Base-by-base conservation (phyloP, 1,284 basidiomycete species). In the Leucoagaricus sp. region DNA sequence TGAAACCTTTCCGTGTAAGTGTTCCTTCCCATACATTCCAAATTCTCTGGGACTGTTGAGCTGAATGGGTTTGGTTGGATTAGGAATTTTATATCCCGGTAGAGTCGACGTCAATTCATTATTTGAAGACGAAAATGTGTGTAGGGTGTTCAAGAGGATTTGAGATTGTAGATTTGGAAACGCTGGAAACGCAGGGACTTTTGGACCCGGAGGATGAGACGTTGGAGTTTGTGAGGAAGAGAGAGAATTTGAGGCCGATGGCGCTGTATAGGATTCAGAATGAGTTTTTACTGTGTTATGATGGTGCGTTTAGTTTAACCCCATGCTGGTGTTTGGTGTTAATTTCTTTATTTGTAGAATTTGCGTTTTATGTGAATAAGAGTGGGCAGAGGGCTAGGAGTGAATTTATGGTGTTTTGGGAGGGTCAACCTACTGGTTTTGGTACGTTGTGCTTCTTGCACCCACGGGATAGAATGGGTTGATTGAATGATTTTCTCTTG, bases 31-130 rank as follows among this genome's bases (percentile, higher is more conserved):
- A n/a, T n/a, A n/a, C n/a, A n/a, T n/a, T n/a, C n/a, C n/a, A n/a
- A n/a, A n/a, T n/a, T n/a, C n/a, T n/a, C n/a, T n/a, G n/a, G n/a
- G n/a, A 31, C 59, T 58, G 46, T 54, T 26, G 25, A 8, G 13
- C 21, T 34, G 36, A 15, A 4, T 10, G 53, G 34, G n/a, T 40
- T 64, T n/a, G n/a, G n/a, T n/a, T n/a, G n/a, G n/a, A n/a, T n/a
- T n/a, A 94, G 92, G 94, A 99, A 73, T 99, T 99, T 74, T 99
- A 99, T 72, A 98, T 99, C 58, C 96, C 97, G 0, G 94, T 97
- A 15, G 96, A 98, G 73, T 96, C 94, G 49, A 94, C 87, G 61
- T 98, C 95, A 7, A 93, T 99, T 49, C 95, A 98, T 75, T 98
- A 98, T 77, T 82, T 99, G 65, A 98, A 97, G 80, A 98, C 96